phyloP scores from a whole-genome alignment of 306 rosid genomes.

The Quercus suber region DNA sequence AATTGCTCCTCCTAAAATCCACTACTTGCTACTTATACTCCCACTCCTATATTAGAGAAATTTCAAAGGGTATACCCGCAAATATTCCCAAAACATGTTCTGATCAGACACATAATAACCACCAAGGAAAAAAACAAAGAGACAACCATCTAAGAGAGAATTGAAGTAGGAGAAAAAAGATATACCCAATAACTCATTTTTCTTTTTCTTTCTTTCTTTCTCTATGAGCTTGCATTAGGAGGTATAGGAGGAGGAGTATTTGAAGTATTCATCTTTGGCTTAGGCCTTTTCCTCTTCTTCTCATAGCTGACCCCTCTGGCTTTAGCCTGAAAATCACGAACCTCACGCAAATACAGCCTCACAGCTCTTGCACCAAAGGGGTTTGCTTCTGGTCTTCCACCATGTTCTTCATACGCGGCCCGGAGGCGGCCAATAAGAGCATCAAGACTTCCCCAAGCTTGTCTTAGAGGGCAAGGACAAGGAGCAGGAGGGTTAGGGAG shows the following conservation, averaged over 20 bases:
- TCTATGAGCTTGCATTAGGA: neutral
- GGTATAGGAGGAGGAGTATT: neutral
- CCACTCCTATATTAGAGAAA: slow-evolving; percentile 2
- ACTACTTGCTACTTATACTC: slow-evolving; percentile 5
- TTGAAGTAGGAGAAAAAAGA: slow-evolving; percentile 2
- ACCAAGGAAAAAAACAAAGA: slow-evolving; percentile 6
- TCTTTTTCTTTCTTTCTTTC: neutral
- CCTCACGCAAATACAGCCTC: slow-evolving; percentile 75
- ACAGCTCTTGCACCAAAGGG: slow-evolving; percentile 77
- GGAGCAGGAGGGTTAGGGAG: slow-evolving; percentile 83
- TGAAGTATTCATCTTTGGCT: slow-evolving; percentile 28
- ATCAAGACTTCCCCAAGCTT: slow-evolving; percentile 97
- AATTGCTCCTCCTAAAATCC: neutral
- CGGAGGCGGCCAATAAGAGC: slow-evolving; percentile 94
- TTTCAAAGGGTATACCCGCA: slow-evolving; percentile 16
- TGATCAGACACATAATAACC: slow-evolving; percentile 2
- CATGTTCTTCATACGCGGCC: slow-evolving; percentile 86
- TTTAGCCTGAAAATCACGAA: slow-evolving; percentile 86
- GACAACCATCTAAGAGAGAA: slow-evolving; percentile 1
- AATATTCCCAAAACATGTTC: slow-evolving; percentile 17
- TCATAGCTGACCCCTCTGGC: slow-evolving; percentile 90
- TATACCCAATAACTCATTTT: neutral
- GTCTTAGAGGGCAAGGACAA: slow-evolving; percentile 89
- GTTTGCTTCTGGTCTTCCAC: slow-evolving; percentile 54
- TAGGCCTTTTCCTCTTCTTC: slow-evolving; percentile 87